A percentile compares a stretch with the other conserved stretches of the same genome.
phyloP scores from a whole-genome alignment of 1,284 basidiomycete genomes.

The Agaricales sp. region DNA sequence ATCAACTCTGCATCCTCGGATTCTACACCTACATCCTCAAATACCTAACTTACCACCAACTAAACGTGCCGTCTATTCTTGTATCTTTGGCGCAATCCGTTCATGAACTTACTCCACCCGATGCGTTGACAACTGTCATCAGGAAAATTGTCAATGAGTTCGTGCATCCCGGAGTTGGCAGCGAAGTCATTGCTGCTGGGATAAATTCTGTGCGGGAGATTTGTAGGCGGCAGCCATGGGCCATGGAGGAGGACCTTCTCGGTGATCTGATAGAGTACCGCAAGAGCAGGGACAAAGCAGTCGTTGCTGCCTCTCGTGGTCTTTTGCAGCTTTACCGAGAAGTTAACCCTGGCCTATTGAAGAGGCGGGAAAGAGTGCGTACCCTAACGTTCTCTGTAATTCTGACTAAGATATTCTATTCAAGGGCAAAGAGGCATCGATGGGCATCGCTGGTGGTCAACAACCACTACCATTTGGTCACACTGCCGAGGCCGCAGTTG shows the following conservation, averaged over 20 bases:
- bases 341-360: conserved; percentile 91
- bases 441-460: conserved; percentile 51
- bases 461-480: conserved; percentile 80
- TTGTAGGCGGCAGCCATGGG: conserved; percentile 89
- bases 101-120: conserved; percentile 93
- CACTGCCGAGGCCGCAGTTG: conserved; percentile 59
- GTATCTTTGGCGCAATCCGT: conserved; percentile 93
- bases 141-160: conserved; percentile 93
- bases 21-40: conserved; percentile 97
- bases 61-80: conserved; percentile 90
- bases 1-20: conserved; percentile 90
- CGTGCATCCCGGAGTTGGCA: conserved; percentile 93
- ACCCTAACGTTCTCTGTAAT: background rate
- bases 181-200: conserved; percentile 93
- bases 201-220: conserved; percentile 94
- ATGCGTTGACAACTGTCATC: conserved; percentile 83
- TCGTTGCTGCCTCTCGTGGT: conserved; percentile 81
- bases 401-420: conserved; percentile 6
- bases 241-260: conserved; percentile 90
- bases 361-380: conserved; percentile 74
- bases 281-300: conserved; percentile 92
- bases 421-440: conserved; percentile 79
- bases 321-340: conserved; percentile 91
- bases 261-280: conserved; percentile 91
- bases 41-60: conserved; percentile 90